Evolutionary conservation across 352 stramenopile species (phyloP).

Genomic region (Phytophthora fragariae): DNA sequence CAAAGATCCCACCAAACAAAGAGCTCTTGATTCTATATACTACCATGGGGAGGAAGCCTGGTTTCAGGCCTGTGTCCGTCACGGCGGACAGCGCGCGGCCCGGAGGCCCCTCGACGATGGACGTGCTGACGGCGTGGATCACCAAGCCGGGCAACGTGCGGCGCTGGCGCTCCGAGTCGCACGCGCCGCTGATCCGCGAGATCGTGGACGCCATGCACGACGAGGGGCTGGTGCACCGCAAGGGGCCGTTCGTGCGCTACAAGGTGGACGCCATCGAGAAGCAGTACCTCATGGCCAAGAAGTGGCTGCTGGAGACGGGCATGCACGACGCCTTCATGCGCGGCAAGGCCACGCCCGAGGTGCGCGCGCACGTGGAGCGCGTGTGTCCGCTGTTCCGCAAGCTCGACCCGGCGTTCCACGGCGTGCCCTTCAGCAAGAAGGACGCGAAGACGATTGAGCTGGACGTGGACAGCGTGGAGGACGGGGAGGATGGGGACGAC

Average conservation of each 20-base stretch:
- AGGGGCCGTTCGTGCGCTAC: conserved; percentile 37
- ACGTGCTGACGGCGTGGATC: conserved; percentile 47
- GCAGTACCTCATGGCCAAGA: conserved; percentile 45
- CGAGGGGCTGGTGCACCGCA: conserved; percentile 34
- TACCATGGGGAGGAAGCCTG: not conserved
- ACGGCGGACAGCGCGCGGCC: conserved; percentile 30
- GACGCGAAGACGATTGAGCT: conserved; percentile 33
- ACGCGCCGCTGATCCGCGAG: conserved; percentile 31
- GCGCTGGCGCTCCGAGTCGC: conserved; percentile 40
- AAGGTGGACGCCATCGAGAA: conserved; percentile 50
- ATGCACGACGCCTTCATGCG: conserved; percentile 42
- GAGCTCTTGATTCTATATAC: not conserved
- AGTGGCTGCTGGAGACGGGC: conserved; percentile 50
- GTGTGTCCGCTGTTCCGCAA: conserved; percentile 37
- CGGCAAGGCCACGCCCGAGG: conserved; percentile 36
- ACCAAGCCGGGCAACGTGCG: conserved; percentile 41
- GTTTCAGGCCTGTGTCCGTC: not conserved
- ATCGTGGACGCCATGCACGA: conserved; percentile 35
- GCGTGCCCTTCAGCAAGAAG: conserved; percentile 34
- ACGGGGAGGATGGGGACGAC: not conserved
- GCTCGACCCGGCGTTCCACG: conserved; percentile 40
- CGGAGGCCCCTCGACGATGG: conserved; percentile 36
- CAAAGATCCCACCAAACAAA: not conserved
- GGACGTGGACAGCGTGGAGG: conserved; percentile 27
- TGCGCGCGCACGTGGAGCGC: conserved; percentile 38